These are phyloP conservation scores for Strombidium stylifer DNA, from an alignment of 73 alveolate genomes.

Conservation along the genomic window DNA sequence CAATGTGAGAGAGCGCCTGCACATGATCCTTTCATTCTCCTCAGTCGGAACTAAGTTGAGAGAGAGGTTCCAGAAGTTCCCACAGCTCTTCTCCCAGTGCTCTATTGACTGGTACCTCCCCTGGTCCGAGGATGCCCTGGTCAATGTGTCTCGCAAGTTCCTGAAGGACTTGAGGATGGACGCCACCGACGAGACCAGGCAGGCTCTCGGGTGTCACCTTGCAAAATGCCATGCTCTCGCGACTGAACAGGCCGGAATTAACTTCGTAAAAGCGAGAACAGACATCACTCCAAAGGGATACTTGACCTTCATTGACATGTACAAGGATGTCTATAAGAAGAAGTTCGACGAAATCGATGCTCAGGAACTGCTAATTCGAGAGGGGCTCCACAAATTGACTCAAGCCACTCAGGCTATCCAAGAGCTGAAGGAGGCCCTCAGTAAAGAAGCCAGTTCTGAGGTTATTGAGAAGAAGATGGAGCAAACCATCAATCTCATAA, in stretches of 20 bases:
- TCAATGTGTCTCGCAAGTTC: constrained; percentile 95
- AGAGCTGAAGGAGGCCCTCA: constrained; percentile 84
- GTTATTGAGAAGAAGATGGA: constrained; percentile 96
- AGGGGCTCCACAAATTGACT: constrained; percentile 82
- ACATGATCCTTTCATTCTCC: constrained; percentile 98
- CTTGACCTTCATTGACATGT: constrained; percentile 97
- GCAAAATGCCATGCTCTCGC: constrained; percentile 98
- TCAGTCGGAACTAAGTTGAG: constrained; percentile 99
- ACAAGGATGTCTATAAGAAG: constrained; percentile 93
- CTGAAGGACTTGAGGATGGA: constrained; percentile 83
- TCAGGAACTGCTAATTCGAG: constrained; percentile 85
- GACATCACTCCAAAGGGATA: constrained; percentile 99
- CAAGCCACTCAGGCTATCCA: constrained; percentile 85
- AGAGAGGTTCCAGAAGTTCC: constrained; percentile 99
- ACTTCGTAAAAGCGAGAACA: constrained; percentile 99
- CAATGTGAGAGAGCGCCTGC: constrained; percentile 99
- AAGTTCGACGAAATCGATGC: constrained; percentile 89
- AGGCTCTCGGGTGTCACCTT: constrained; percentile 94
- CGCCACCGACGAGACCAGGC: constrained; percentile 86
- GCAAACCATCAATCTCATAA: constrained; percentile 95
- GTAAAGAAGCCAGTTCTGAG: constrained; percentile 80
- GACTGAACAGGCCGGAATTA: constrained; percentile 93
- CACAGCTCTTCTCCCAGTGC: constrained; percentile 96
- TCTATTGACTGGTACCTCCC: constrained; percentile 86
- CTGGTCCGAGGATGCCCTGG: constrained; percentile 98